Base-by-base conservation (phyloP, 192 early-diverging fungal species). In the Backusella parvicylindrica region DNA sequence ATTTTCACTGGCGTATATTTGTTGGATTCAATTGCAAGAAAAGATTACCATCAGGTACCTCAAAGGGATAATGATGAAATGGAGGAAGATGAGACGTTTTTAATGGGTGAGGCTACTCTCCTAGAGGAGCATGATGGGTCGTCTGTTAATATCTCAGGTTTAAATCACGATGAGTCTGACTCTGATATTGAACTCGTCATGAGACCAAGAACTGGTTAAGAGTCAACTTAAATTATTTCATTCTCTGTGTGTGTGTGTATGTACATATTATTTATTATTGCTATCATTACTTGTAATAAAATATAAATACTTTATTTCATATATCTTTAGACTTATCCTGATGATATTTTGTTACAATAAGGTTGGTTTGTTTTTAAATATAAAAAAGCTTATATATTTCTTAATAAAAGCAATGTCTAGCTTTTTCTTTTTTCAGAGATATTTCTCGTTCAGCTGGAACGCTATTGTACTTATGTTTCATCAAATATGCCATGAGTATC, bases 1-100 rank as follows among this genome's bases (percentile, higher is more conserved):
- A 97, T 96, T 68, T 96, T 97, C 78, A 90, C 95, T 53, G 96
- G 96, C 30, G 96, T 97, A n/a, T 93, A 95, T 84, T 81, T 95
- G 79, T 82, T 95, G 75, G 92, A 94, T 83, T 76, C 78, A 63
- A 84, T 81, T 77, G 72, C 49, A 32, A 56, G 41, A 66, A 63
- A 66, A 32, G 47, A 36, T 33, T 66, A 31, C 2, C 64, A 68
- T 33, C 75, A 49, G 6, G 73, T 75, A 70, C 71, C 74, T 35
- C 12, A 66, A 40, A 75, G 77, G 4, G 77, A 70, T 13, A 81
- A 79, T 56, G 81, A 77, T 12, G 21, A 18, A 3, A 36, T 36
- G 21, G 71, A 74, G 8, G 80, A 75, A 43, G 79, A 80, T 18
- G 78, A 83, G 31, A 68, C 81, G 26, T 75, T 81, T 43, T 50